Base-by-base conservation (phyloP, 768 basidiomycete genomes). In the Lactarius akahatsu region DNA sequence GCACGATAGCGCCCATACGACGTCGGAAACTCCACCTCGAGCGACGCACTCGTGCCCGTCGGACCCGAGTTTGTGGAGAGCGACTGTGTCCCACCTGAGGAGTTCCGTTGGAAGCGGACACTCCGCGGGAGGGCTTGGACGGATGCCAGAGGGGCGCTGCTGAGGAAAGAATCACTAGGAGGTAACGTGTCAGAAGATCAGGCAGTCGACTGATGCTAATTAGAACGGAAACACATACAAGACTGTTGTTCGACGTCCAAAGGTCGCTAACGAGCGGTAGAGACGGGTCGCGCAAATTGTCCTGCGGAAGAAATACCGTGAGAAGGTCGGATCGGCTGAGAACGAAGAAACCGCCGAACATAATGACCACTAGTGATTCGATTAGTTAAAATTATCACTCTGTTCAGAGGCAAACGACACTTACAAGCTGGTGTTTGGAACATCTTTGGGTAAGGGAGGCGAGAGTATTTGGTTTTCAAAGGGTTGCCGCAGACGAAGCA, bases 1-100 rank as follows among this genome's bases (percentile, higher is more conserved):
- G 62, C 62, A n/a, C 62, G 47, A 52, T 62, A 62, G 34, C 62
- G 62, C 34, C 62, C 62, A 30, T 62, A 62, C 47, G 47, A 54
- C 50, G 62, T 62, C n/a, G 62, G 62, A 52, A 62, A 62, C 52
- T 62, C 62, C 7, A 62, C 62, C 18, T 52, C 62, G 30, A 62
- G 62, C 32, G 47, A 52, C 36, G 26, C 61, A 13, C 20, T 28
- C n/a, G 57, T 58, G 5, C 10, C 57, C n/a, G 23, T 11, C 34
- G 36, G 2, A 4, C 34, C n/a, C 38, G 36, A 15, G 57, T 15
- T 23, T 8, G 38, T 40, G n/a, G 23, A 9, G 4, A 58, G 20
- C 18, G 57, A 58, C 52, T 16, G 36, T 26, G 52, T 62, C n/a
- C 55, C 55, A 20, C 30, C 1, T 15, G 13, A 15, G 8, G 30